Percentiles rank a stretch among this genome's conserved stretches.
These are phyloP conservation scores for Allium sativum DNA, from an alignment of 106 monocot genomes.

Conservation along the genomic window DNA sequence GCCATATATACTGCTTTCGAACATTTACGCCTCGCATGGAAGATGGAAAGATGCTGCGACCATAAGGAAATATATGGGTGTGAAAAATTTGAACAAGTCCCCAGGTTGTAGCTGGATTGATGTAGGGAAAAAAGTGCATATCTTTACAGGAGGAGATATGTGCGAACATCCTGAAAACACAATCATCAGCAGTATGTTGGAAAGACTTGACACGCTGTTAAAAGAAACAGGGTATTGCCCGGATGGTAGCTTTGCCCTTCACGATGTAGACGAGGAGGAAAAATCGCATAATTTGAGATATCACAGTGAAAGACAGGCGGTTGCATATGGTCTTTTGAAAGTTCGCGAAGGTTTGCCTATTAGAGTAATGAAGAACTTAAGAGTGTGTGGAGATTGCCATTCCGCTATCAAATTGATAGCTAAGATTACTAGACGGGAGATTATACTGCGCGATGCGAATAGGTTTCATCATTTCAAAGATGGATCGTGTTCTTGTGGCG, in stretches of 20 bases:
- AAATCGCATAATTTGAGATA: conserved; percentile 44
- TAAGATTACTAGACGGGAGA: conserved; percentile 46
- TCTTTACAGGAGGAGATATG: conserved; percentile 56
- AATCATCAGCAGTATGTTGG: conserved; percentile 32
- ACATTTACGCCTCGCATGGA: conserved; percentile 60
- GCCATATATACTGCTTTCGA: conserved; percentile 60
- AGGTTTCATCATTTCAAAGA: conserved; percentile 81
- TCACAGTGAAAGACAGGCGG: conserved; percentile 72
- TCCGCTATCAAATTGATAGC: conserved; percentile 58
- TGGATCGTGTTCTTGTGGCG: conserved; percentile 70
- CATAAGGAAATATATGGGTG: conserved; percentile 43
- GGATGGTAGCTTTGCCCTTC: conserved; percentile 62
- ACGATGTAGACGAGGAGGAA: conserved; percentile 83
- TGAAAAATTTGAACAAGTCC: conserved; percentile 49
- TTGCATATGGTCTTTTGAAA: conserved; percentile 70
- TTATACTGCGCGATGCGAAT: conserved; percentile 69
- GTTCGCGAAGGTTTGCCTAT: conserved; percentile 55
- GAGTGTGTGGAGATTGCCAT: conserved; percentile 85
- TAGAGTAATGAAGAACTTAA: conserved; percentile 68
- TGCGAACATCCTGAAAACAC: conserved; percentile 38
- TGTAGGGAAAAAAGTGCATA: conserved; percentile 49
- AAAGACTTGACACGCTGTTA: conserved; percentile 31
- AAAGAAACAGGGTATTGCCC: conserved; percentile 59
- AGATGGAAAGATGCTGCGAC: conserved; percentile 57
- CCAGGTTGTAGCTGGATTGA: conserved; percentile 80